Evolutionary conservation across 2,329 filamentous ascomycete genomes (phyloP), one percentile per base, ranked within the genome.

Genomic region (Clonostachys rhizophaga): DNA sequence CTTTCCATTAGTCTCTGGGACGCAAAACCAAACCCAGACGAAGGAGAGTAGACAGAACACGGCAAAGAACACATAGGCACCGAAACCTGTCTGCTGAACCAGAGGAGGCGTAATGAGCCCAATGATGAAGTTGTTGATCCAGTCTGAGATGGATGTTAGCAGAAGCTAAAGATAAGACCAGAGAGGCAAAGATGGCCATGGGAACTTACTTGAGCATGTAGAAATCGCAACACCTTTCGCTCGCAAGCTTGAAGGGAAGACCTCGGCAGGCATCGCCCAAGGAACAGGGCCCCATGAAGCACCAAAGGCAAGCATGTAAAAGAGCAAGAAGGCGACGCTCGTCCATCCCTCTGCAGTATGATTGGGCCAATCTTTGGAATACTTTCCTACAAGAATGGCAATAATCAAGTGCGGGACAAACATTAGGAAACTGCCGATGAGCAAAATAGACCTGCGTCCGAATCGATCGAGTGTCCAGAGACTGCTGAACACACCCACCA

Each of bases 51-150:
- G 52, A 49, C 75, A 81, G 40, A 83, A 83, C 30, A 62, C 72
- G 5, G 75, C 70, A 56, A 83, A 84, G 50, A 83, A 81, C 50
- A 84, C 65, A 57, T 82, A 85, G 0, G 78, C 74, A 3, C 75
- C 76, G 36, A 55, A 64, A 2, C 58, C 58, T 9, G 53, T 78
- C 43, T 77, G 72, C 47, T 79, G 67, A 7, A 86, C 71, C 5
- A 85, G 68, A 1, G 79, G 76, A 0, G 81, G 82, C 1, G 79
- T 83, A 34, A 83, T 72, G 11, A 84, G 63, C 47, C 52, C 57
- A 30, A 84, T 79, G 44, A 82, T 75, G 52, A 85, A 84, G 58
- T 85, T 84, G 58, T 77, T 80, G 3, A 84, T 56, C 69, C 82
- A 86, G 57, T 80, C 58, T 60, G 30, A 1, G 1, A 4, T 1